A percentile compares a stretch with the other conserved stretches of the same genome.
These are phyloP conservation scores for Yamadazyma aaseri DNA, from an alignment of 1,139 yeast genomes.

Conservation along the genomic window DNA sequence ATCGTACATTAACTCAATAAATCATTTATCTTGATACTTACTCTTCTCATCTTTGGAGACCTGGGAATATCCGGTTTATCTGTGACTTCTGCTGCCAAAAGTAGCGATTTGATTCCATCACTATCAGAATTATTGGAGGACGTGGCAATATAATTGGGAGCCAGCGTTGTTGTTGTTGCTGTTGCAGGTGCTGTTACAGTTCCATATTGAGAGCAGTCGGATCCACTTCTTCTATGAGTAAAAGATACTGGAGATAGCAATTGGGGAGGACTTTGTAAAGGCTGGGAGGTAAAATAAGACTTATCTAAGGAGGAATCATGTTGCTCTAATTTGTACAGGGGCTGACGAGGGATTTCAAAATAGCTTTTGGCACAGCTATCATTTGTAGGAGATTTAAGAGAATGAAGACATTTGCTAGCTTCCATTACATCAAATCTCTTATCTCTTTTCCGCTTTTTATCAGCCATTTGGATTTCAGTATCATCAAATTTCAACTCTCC, in stretches of 20 bases:
- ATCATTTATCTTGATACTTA: slow-evolving; percentile 30
- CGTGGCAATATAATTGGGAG: slow-evolving; percentile 5
- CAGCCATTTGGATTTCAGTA: neutral
- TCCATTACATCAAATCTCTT: slow-evolving; percentile 31
- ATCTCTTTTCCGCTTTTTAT: neutral
- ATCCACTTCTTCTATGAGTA: neutral
- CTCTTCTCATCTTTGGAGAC: slow-evolving; percentile 18
- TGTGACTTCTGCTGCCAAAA: slow-evolving; percentile 27
- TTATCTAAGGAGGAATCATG: neutral
- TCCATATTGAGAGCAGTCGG: neutral
- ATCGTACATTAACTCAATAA: slow-evolving; percentile 18
- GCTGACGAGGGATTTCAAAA: neutral
- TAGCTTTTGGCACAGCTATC: neutral
- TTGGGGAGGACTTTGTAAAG: neutral
- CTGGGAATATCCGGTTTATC: slow-evolving; percentile 16
- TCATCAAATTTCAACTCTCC: slow-evolving; percentile 56
- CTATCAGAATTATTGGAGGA: neutral
- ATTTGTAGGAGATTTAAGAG: slow-evolving; percentile 15
- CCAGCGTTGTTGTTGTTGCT: slow-evolving; percentile 1
- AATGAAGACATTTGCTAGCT: slow-evolving; percentile 42
- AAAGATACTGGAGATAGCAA: neutral
- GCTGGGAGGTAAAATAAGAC: no score
- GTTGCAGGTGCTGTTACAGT: neutral
- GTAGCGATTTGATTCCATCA: slow-evolving; percentile 26
- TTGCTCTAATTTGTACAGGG: neutral